Conservation (phyloP, 305 asterid species). For the Fraxinus platypoda region DNA sequence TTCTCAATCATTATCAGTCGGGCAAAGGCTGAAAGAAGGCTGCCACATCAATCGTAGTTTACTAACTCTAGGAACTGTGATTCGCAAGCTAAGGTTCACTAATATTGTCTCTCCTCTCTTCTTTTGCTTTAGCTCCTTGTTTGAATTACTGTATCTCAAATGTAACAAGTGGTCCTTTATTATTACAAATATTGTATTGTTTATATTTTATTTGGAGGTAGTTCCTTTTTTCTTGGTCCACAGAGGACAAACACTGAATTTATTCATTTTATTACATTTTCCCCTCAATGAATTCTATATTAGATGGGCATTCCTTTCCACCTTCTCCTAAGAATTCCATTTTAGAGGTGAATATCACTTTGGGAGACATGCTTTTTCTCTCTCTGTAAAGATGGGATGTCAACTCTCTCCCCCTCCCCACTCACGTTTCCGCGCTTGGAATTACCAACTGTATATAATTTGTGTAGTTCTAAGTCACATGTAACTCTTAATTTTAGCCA, state of each 20-base stretch:
- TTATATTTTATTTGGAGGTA: conserved; percentile 11
- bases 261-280: not conserved
- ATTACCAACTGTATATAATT: not conserved
- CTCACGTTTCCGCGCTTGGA: not conserved
- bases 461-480: not conserved
- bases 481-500: not conserved
- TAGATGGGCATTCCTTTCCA: not conserved
- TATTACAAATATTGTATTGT: not conserved
- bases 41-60: conserved; percentile 52
- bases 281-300: not conserved
- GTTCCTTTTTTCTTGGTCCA: conserved; percentile 5
- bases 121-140: conserved; percentile 8
- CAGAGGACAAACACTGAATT: not conserved
- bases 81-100: conserved; percentile 32
- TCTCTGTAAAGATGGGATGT: not conserved
- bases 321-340: not conserved
- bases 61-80: conserved; percentile 34
- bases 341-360: not conserved
- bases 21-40: conserved; percentile 95
- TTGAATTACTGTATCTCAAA: not conserved
- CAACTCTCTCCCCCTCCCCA: not conserved
- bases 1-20: conserved; percentile 85
- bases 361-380: not conserved
- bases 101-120: conserved; percentile 2
- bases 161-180: not conserved